phyloP scores from a whole-genome alignment of 2,329 filamentous ascomycete species.

The Samsoniella hepiali region DNA sequence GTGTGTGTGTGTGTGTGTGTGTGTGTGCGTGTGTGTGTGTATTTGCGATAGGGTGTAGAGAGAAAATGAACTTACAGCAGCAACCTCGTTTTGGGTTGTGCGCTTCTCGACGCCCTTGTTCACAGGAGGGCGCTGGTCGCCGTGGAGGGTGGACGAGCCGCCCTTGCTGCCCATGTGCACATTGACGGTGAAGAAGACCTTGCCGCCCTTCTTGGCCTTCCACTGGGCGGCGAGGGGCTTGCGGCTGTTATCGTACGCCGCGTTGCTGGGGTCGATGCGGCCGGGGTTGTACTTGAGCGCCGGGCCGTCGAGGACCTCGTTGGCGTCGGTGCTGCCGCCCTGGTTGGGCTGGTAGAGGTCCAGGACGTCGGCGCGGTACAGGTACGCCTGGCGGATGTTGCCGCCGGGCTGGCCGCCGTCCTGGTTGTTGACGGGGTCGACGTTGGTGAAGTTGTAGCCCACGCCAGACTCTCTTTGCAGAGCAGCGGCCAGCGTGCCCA shows the following conservation, averaged over 20 bases:
- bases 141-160: constrained; percentile 61
- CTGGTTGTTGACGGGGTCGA: constrained; percentile 55
- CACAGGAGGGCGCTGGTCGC: constrained; percentile 62
- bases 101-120: constrained; percentile 61
- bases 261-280: constrained; percentile 59
- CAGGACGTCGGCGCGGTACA: constrained; percentile 61
- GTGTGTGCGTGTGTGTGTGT: too few species aligned
- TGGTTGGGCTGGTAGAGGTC: constrained; percentile 57
- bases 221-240: constrained; percentile 67
- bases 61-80: constrained; percentile 44
- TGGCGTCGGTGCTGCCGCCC: constrained; percentile 52
- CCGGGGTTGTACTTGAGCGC: constrained; percentile 67
- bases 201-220: constrained; percentile 52
- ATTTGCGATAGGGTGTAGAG: too few species aligned
- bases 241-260: constrained; percentile 57
- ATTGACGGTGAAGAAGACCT: constrained; percentile 66
- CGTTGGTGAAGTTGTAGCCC: constrained; percentile 57
- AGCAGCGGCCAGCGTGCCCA: constrained; percentile 51
- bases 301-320: constrained; percentile 52
- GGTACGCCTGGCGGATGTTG: constrained; percentile 68
- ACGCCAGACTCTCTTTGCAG: constrained; percentile 49
- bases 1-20: too few species aligned
- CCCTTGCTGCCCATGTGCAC: constrained; percentile 67
- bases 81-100: constrained; percentile 53
- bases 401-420: constrained; percentile 67